These are phyloP conservation scores for Clavariopsis aquatica DNA, from an alignment of 495 filamentous ascomycete genomes.

Conservation along the genomic window DNA sequence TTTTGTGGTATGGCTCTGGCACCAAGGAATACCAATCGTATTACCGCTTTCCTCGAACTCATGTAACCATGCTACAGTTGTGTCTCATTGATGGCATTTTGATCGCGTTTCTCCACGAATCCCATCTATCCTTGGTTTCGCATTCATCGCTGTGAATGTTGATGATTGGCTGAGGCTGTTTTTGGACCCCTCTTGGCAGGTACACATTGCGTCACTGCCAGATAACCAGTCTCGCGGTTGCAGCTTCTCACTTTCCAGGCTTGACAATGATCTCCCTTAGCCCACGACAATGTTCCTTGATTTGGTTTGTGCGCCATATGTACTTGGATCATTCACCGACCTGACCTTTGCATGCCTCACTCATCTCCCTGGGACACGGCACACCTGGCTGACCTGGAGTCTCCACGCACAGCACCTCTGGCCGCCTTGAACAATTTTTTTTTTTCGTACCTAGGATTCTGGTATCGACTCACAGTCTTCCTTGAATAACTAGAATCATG, in stretches of 20 bases:
- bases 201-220: constrained; percentile 20
- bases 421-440: not conserved
- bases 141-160: not conserved
- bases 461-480: not conserved
- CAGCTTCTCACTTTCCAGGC: constrained; percentile 15
- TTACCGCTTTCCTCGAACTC: too few relatives aligned
- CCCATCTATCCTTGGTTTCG: constrained; percentile 8
- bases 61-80: too few relatives aligned
- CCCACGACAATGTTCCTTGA: constrained; percentile 15
- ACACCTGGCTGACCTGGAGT: not conserved
- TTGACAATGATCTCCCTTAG: constrained; percentile 8
- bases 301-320: not conserved
- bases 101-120: not conserved
- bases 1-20: not conserved
- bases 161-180: constrained; percentile 9
- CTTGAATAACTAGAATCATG: not conserved
- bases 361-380: not conserved
- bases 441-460: not conserved
- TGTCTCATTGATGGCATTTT: too few relatives aligned
- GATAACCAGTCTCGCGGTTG: not conserved
- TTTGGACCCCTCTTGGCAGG: constrained; percentile 15
- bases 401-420: not conserved
- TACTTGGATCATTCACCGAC: not conserved
- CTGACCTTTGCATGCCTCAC: constrained; percentile 3
- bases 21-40: too few relatives aligned